Percentiles rank a stretch among this genome's conserved stretches.
These are phyloP conservation scores for Diplogelasinospora grovesii DNA, from an alignment of 495 filamentous ascomycete species.

Conservation along the genomic window DNA sequence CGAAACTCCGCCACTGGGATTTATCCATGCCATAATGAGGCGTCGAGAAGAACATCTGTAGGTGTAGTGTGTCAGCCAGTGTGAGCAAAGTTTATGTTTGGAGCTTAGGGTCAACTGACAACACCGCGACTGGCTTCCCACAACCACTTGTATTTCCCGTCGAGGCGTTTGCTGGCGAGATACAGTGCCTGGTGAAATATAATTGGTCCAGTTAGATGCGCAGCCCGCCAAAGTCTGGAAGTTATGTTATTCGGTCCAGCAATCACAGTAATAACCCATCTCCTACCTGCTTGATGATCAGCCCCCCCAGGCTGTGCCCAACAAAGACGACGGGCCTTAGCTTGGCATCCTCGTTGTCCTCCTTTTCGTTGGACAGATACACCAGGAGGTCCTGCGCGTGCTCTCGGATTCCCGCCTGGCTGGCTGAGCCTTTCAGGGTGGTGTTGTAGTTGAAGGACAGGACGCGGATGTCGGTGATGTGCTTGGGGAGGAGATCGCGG, in stretches of 20 bases:
- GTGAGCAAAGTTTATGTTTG: no score
- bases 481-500: background rate
- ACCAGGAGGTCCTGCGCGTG: background rate
- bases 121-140: slow-evolving; percentile 1
- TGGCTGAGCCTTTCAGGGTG: slow-evolving; percentile 1
- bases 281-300: slow-evolving; percentile 15
- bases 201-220: no score
- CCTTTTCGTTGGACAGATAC: background rate
- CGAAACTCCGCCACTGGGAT: background rate
- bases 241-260: no score
- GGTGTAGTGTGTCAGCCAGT: background rate
- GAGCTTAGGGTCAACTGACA: slow-evolving; percentile 2
- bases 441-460: slow-evolving; percentile 2
- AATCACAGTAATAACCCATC: no score
- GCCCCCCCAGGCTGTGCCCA: slow-evolving; percentile 19
- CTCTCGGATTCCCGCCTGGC: background rate
- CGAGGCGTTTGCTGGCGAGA: no score
- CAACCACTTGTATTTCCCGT: background rate
- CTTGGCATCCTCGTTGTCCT: slow-evolving; percentile 2
- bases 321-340: slow-evolving; percentile 19
- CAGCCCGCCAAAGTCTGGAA: no score
- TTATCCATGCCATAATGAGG: slow-evolving; percentile 1
- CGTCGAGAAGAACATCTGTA: slow-evolving; percentile 6
- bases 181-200: no score
- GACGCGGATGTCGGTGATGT: background rate